phyloP scores from a whole-genome alignment of 495 filamentous ascomycete species.

The Tuber microsphaerosporum region DNA sequence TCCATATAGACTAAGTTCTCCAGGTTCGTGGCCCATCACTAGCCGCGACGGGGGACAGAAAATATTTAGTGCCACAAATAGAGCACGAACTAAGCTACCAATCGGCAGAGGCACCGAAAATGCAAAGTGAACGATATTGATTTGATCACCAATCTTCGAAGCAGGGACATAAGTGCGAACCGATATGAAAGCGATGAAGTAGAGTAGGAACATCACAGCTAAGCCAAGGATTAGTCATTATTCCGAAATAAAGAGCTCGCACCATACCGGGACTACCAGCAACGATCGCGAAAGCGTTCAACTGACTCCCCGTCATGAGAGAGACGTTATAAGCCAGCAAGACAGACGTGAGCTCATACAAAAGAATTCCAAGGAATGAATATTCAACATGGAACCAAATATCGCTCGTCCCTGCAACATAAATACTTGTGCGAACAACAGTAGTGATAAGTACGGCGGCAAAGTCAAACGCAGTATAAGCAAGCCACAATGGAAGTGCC shows the following conservation, averaged over 20 bases:
- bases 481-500: slow-evolving; percentile 65
- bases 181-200: slow-evolving; percentile 65
- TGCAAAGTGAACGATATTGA: slow-evolving; percentile 60
- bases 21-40: slow-evolving; percentile 57
- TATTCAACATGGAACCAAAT: slow-evolving; percentile 71
- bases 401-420: slow-evolving; percentile 51
- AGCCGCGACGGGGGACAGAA: slow-evolving; percentile 65
- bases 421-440: slow-evolving; percentile 56
- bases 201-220: slow-evolving; percentile 64
- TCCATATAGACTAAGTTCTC: slow-evolving; percentile 64
- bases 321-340: slow-evolving; percentile 67
- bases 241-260: slow-evolving; percentile 59
- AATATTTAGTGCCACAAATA: slow-evolving; percentile 69
- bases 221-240: neutral
- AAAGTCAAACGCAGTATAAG: slow-evolving; percentile 74
- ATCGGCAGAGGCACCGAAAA: slow-evolving; percentile 63
- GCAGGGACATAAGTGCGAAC: slow-evolving; percentile 61
- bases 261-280: slow-evolving; percentile 64
- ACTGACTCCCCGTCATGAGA: slow-evolving; percentile 59
- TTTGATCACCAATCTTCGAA: slow-evolving; percentile 52
- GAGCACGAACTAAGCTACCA: slow-evolving; percentile 57
- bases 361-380: slow-evolving; percentile 64
- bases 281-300: slow-evolving; percentile 66
- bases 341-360: slow-evolving; percentile 66
- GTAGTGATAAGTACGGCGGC: slow-evolving; percentile 56